Conservation (phyloP, 805 yeast genomes). For the Starmerella bombicola region DNA sequence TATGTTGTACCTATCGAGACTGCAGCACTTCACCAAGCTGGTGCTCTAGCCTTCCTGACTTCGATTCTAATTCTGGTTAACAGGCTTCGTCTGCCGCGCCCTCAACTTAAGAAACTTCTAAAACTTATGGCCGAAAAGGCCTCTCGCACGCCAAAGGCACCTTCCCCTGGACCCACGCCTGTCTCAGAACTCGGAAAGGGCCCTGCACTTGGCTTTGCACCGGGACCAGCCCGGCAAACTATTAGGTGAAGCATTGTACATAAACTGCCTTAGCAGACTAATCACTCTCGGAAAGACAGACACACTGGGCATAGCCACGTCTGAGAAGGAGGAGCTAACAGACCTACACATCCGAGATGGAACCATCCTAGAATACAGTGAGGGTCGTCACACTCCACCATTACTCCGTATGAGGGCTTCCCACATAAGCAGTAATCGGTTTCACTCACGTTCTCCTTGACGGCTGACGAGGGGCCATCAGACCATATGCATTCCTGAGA, state of each 20-base stretch:
- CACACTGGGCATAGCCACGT: conserved; percentile 13
- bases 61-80: conserved; percentile 53
- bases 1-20: conserved; percentile 84
- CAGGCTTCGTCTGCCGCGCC: conserved; percentile 47
- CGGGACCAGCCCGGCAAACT: too few species aligned
- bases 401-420: conserved; percentile 3
- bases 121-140: conserved; percentile 20
- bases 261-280: too few species aligned
- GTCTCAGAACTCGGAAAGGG: too few species aligned
- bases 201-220: too few species aligned
- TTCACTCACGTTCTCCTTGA: neutral
- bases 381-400: conserved; percentile 9
- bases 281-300: too few species aligned
- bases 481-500: too few species aligned
- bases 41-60: conserved; percentile 81
- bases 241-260: too few species aligned
- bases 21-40: conserved; percentile 95
- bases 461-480: too few species aligned
- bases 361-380: conserved; percentile 11
- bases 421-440: conserved; percentile 4
- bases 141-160: too few species aligned
- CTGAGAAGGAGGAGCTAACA: conserved; percentile 1
- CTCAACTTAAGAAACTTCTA: conserved; percentile 20
- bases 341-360: conserved; percentile 9
- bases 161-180: too few species aligned